Percentiles rank a stretch among this genome's conserved stretches.
phyloP scores from a whole-genome alignment of 805 yeast genomes.

The Schwanniomyces pseudopolymorphus region DNA sequence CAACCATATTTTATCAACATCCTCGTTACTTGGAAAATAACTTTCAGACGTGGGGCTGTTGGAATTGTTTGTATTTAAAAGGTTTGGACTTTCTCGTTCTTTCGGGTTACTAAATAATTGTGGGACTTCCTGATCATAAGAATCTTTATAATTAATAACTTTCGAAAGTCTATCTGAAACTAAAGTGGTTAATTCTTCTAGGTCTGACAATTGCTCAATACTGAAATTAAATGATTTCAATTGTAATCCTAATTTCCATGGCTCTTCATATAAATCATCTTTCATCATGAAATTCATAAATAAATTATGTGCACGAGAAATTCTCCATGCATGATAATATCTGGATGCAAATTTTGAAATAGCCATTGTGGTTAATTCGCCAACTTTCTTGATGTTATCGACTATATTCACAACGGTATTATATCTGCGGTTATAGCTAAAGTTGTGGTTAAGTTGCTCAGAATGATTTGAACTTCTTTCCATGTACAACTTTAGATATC shows the following conservation, averaged over 20 bases:
- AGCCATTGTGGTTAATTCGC: conserved; percentile 13
- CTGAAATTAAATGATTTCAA: conserved; percentile 12
- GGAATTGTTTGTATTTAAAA: not conserved
- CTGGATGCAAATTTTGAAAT: conserved; percentile 46
- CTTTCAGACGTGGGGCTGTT: not conserved
- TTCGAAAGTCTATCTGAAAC: conserved; percentile 3
- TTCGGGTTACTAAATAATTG: not conserved
- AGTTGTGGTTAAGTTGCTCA: conserved; percentile 7
- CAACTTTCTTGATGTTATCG: conserved; percentile 10
- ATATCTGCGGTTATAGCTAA: conserved; percentile 6
- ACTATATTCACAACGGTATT: conserved; percentile 5
- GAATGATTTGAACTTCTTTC: conserved; percentile 13
- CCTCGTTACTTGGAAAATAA: not conserved
- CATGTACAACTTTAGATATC: conserved; percentile 8
- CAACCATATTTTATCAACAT: conserved; percentile 1
- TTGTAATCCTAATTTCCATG: conserved; percentile 20
- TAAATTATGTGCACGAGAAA: conserved; percentile 49
- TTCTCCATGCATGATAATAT: conserved; percentile 65
- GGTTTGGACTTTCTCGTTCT: not conserved
- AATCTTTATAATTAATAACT: conserved; percentile 8
- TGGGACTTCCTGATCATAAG: not conserved
- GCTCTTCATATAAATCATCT: conserved; percentile 27
- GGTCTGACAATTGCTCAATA: conserved; percentile 14
- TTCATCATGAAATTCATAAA: conserved; percentile 2
- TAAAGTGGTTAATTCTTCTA: conserved; percentile 22